Evolutionary conservation across 2,329 filamentous ascomycete species (phyloP).

Genomic region (Fusarium ambrosium): DNA sequence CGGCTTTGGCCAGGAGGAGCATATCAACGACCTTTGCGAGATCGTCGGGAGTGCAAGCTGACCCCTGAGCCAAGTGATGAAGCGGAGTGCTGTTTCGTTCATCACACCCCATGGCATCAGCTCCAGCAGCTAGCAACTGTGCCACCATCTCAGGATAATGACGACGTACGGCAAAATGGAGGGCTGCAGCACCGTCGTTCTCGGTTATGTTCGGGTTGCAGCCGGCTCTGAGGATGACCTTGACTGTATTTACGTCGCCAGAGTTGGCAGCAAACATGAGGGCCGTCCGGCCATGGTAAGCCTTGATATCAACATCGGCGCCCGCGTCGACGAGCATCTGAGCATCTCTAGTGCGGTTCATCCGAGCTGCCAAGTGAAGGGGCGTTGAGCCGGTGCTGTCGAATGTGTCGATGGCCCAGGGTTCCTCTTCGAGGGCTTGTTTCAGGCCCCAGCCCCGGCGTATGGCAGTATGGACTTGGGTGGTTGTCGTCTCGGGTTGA

Average conservation of each 20-base stretch:
- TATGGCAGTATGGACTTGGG: constrained; percentile 10
- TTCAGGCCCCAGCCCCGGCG: background rate
- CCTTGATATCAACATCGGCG: constrained; percentile 17
- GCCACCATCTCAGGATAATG: background rate
- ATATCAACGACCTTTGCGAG: background rate
- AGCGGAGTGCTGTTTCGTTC: fast-evolving
- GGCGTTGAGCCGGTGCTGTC: background rate
- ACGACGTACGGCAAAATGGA: fast-evolving
- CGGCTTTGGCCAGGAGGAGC: background rate
- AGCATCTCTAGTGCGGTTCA: background rate
- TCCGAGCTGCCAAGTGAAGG: fast-evolving
- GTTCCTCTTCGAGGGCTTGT: constrained; percentile 12
- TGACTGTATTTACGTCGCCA: background rate
- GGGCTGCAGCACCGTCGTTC: fast-evolving
- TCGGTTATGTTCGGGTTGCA: background rate
- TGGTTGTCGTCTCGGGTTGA: background rate
- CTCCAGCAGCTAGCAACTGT: constrained; percentile 16
- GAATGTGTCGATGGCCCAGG: constrained; percentile 17
- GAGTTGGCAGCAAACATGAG: fast-evolving
- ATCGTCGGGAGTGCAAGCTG: fast-evolving
- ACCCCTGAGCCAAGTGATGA: fast-evolving
- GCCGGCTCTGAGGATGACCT: constrained; percentile 7
- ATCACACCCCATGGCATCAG: background rate
- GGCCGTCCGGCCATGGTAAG: fast-evolving
- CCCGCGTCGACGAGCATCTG: constrained; percentile 18